Conservation (phyloP, 2,329 filamentous ascomycete species). For the Arthrobotrys conoides region DNA sequence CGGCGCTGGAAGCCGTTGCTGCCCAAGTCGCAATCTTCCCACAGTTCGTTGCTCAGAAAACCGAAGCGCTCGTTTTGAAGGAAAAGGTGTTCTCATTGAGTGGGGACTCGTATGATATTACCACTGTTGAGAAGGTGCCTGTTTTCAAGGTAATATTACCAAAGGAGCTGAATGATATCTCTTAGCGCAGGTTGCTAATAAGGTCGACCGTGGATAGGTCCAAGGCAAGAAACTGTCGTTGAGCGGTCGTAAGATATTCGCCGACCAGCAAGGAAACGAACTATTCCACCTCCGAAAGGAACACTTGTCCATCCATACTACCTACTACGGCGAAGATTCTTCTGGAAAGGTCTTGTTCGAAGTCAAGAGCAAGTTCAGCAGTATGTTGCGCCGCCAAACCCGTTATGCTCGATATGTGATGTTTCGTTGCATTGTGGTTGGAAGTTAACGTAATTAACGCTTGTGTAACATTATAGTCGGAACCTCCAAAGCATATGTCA, state of each 20-base stretch:
- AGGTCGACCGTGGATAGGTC: slow-evolving; percentile 65
- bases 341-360: slow-evolving; percentile 70
- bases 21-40: slow-evolving; percentile 50
- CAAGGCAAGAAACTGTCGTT: slow-evolving; percentile 72
- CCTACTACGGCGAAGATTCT: slow-evolving; percentile 71
- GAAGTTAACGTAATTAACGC: slow-evolving; percentile 29
- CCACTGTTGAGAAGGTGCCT: slow-evolving; percentile 71
- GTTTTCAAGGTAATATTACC: slow-evolving; percentile 69
- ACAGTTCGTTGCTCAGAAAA: slow-evolving; percentile 59
- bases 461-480: slow-evolving; percentile 67
- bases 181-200: neutral
- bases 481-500: slow-evolving; percentile 72
- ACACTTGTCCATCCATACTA: slow-evolving; percentile 70
- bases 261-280: slow-evolving; percentile 71
- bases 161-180: neutral
- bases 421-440: neutral
- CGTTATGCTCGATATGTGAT: neutral
- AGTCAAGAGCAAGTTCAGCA: slow-evolving; percentile 72
- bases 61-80: slow-evolving; percentile 72
- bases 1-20: slow-evolving; percentile 26
- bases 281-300: slow-evolving; percentile 75
- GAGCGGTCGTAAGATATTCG: slow-evolving; percentile 73
- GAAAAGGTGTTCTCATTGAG: slow-evolving; percentile 76
- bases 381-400: slow-evolving; percentile 67
- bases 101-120: slow-evolving; percentile 77